Evolutionary conservation across 441 rosid genomes (phyloP), one percentile per base, ranked within the genome.

Genomic region (Viola pubescens): DNA sequence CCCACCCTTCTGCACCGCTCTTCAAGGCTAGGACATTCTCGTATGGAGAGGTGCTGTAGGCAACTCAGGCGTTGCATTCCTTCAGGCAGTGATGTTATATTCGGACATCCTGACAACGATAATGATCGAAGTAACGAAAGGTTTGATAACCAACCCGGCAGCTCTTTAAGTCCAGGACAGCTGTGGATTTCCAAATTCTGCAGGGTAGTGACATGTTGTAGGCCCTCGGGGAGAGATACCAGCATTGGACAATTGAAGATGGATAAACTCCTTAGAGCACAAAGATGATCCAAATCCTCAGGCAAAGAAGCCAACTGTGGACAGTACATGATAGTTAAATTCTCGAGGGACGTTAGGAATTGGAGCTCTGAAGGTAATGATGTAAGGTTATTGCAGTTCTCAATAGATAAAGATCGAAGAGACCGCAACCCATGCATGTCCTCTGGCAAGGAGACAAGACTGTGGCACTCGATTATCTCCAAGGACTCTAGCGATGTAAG

Each of bases 321-420:
- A 54, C 74, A 65, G 6, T 59, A 62, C 66, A 69, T 59, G 9
- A 70, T 37, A 4, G 66, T 55, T 56, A 74, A 59, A 56, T 59
- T 61, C 74, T 62, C 77, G 3, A 69, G 71, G 48, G 65, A 26
- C 34, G 51, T 26, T 44, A 57, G 62, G 37, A 48, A 49, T 19
- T 59, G 62, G 8, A 74, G 44, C 10, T 13, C 61, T 3, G 6
- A 0, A 0, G 69, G 58, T 12, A 63, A 42, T 12, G 48, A 66
- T 13, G 46, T 8, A 6, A 74, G 19, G 38, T 52, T 56, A 9
- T n/a, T 7, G 37, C 73, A 66, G 42, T 63, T 69, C 38, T 70
- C 69, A 3, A 70, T 56, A 8, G 74, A 70, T 6, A 66, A 19
- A 1, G 54, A 49, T 10, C 11, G 44, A 44, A 69, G 60, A 2